Conservation (phyloP, 2,329 filamentous ascomycete species). For the Microdochium paspali region DNA sequence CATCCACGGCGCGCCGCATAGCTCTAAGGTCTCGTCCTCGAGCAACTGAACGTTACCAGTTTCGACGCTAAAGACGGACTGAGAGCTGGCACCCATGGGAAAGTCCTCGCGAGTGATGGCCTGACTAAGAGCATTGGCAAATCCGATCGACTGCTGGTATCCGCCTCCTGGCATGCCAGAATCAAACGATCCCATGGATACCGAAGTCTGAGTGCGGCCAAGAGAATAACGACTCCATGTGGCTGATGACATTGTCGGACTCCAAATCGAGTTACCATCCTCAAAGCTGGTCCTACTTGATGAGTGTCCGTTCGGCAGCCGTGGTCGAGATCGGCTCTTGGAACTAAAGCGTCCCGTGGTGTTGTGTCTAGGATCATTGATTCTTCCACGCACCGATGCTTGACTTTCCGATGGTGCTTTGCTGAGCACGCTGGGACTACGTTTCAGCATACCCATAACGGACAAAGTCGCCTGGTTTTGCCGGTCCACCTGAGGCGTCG, state of each 20-base stretch:
- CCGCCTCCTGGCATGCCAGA: constrained; percentile 67
- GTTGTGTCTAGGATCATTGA: constrained; percentile 44
- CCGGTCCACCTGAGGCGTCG: constrained; percentile 42
- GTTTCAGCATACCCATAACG: constrained; percentile 68
- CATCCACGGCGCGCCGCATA: constrained; percentile 92
- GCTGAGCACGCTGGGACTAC: constrained; percentile 84
- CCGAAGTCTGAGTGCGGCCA: constrained; percentile 81
- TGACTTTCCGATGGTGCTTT: constrained; percentile 82
- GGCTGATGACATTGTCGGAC: constrained; percentile 73
- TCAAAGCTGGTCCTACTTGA: constrained; percentile 93
- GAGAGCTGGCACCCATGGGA: constrained; percentile 37
- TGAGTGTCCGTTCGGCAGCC: constrained; percentile 73
- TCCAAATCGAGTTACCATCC: constrained; percentile 84
- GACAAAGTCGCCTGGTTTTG: constrained; percentile 37
- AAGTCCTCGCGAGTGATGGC: constrained; percentile 89
- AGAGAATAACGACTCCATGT: constrained; percentile 93
- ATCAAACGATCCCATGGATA: constrained; percentile 85
- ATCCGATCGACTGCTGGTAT: constrained; percentile 94
- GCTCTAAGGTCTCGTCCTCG: constrained; percentile 85
- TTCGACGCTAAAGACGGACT: constrained; percentile 50
- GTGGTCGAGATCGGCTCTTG: constrained; percentile 75
- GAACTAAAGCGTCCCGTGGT: constrained; percentile 66
- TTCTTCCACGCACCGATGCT: constrained; percentile 60
- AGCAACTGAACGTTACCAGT: constrained; percentile 56
- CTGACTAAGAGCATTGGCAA: constrained; percentile 91